Evolutionary conservation across 2,329 filamentous ascomycete genomes (phyloP), one percentile per base, ranked within the genome.

Genomic region (Stagonosporopsis cucurbitacearum): DNA sequence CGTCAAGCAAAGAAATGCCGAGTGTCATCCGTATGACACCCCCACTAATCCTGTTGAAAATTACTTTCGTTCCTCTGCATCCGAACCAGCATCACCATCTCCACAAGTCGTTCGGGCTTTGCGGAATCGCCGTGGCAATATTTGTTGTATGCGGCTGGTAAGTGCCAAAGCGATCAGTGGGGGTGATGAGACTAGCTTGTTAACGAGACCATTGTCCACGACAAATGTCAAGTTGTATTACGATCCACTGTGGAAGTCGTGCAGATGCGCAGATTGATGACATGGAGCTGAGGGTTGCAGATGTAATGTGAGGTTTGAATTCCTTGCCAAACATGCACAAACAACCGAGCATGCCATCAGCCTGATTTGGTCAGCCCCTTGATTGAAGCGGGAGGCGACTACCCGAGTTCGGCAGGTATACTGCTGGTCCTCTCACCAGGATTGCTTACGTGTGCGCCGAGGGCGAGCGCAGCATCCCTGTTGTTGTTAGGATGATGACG

Each of bases 1-100:
- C 63, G 64, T 67, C 57, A 59, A 55, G 61, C 55, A 55, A 40
- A 49, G 26, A 53, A 52, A 57, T 67, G 68, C 68, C 68, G 68
- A 69, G 63, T 49, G 59, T 62, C 51, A 59, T 64, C 69, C 68
- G 66, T 65, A 67, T 66, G 54, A 67, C 64, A 58, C 61, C 62
- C 57, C 62, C 55, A 54, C 57, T 53, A 55, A 58, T 59, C 62
- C 45, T 60, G 60, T 57, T 51, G 56, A 56, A 56, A 63, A 54
- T 53, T 58, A 60, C 53, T 57, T 55, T 56, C 50, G 50, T 62
- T 49, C 52, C 57, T 58, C 57, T 55, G 59, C 66, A 56, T 51
- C 53, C 47, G 58, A 68, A 55, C 58, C 62, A 67, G 62, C 64
- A 65, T 53, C 51, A 60, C 67, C 59, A 68, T 64, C 60, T 70